Base-by-base conservation (phyloP, 208 protist species). In the Blechomonas ayalai region DNA sequence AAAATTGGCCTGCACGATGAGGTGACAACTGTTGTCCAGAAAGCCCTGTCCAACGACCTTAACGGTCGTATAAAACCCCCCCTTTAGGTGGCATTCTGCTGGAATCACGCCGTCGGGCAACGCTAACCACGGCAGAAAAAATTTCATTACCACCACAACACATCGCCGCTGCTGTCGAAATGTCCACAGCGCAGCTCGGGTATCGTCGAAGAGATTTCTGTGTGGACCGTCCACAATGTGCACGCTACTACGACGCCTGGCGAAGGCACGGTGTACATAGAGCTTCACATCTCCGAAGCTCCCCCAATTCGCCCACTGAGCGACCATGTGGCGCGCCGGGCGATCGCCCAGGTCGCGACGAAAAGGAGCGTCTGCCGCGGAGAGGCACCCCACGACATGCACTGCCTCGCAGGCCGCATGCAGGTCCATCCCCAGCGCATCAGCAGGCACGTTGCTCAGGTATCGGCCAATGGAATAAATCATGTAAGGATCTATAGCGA, bases 401-500 rank as follows among this genome's bases (percentile, higher is more conserved):
- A 70, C 80, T 13, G 69, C 84, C 29, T 88, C 64, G 46, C 80
- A 90, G 10, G 68, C 77, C 37, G 58, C 49, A 5, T 71, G 74
- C 26, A 93, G 52, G 22, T 82, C 66, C 59, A 85, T 70, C 37
- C 84, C 84, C 12, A 90, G 19, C 4, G 59, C 58, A 4, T 32
- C 15, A 13, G 41, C 3, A 3, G 60, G 41, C 33, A 74, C 60
- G 18, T 75, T 56, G 23, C 58, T 56, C 20, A 92, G 51, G 4
- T 83, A 56, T 4, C 84, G 64, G 2, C 70, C 78, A 31, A 79
- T 58, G 16, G 84, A 69, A 52, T 83, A 90, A 22, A 93, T 56
- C 28, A 88, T 68, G 52, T 88, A 93, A 9, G 84, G 84, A 44
- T 93, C 84, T 43, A 93, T 87, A n/a, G 61, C 28, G 12, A 76